These are phyloP conservation scores for Hymenoscyphus infarciens DNA, from an alignment of 2,329 filamentous ascomycete genomes.

Conservation along the genomic window DNA sequence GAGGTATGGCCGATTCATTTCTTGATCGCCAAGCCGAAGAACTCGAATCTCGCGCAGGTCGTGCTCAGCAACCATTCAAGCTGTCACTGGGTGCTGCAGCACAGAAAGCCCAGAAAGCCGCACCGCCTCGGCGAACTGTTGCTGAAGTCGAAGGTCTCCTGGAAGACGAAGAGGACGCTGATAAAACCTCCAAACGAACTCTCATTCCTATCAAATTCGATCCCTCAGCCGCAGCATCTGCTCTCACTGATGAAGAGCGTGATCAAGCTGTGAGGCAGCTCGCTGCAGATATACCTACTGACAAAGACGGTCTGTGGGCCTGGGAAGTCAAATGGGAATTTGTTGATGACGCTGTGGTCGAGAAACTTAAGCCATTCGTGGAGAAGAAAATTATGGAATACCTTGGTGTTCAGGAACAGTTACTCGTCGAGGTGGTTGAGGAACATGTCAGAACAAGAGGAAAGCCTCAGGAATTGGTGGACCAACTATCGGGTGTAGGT, in stretches of 20 bases:
- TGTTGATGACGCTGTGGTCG: constrained; percentile 72
- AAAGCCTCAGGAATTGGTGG: constrained; percentile 74
- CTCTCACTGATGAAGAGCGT: constrained; percentile 82
- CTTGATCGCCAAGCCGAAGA: constrained; percentile 79
- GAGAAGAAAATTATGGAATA: constrained; percentile 98
- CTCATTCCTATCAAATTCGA: constrained; percentile 83
- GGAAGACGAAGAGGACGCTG: constrained; percentile 88
- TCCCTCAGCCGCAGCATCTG: constrained; percentile 56
- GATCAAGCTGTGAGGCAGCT: constrained; percentile 76
- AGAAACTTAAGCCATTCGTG: constrained; percentile 85
- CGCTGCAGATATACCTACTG: constrained; percentile 84
- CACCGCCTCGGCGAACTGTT: constrained; percentile 69
- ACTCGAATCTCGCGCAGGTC: constrained; percentile 51
- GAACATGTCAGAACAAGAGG: constrained; percentile 76
- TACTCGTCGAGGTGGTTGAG: constrained; percentile 89
- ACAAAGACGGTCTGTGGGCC: constrained; percentile 83
- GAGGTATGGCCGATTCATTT: constrained; percentile 87
- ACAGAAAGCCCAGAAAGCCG: constrained; percentile 61
- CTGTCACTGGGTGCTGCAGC: constrained; percentile 86
- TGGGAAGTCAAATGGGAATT: constrained; percentile 93
- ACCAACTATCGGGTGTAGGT: constrained; percentile 78
- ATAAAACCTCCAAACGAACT: constrained; percentile 64
- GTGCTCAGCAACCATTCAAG: constrained; percentile 75
- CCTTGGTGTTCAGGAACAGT: constrained; percentile 91
- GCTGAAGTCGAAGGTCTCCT: constrained; percentile 92